These are phyloP conservation scores for Cercospora sp. DNA, from an alignment of 2,329 filamentous ascomycete genomes.

Conservation along the genomic window DNA sequence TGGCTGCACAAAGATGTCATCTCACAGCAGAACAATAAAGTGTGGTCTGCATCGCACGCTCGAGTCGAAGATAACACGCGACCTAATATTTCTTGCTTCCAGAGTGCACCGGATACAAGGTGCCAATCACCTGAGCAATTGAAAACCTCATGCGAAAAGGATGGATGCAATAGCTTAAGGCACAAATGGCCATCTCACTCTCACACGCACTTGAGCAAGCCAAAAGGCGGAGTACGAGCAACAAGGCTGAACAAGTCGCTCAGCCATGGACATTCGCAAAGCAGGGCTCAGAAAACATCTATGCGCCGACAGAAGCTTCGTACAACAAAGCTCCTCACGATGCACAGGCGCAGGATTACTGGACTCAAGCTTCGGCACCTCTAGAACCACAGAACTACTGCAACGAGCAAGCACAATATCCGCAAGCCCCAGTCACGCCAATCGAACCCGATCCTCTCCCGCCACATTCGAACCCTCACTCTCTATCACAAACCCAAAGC, in stretches of 20 bases:
- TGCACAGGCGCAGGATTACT: neutral
- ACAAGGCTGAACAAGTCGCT: conserved; percentile 11
- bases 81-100: neutral
- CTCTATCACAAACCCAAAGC: conserved; percentile 25
- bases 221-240: neutral
- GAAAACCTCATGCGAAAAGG: neutral
- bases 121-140: neutral
- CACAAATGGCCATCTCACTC: conserved; percentile 22
- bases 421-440: conserved; percentile 1
- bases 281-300: conserved; percentile 17
- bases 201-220: conserved; percentile 12
- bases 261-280: conserved; percentile 11
- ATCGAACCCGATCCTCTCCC: conserved; percentile 28
- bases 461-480: conserved; percentile 29
- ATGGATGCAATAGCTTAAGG: neutral
- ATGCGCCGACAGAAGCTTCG: conserved; percentile 2
- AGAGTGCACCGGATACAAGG: neutral
- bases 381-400: neutral
- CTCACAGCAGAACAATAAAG: neutral
- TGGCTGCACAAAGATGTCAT: conserved; percentile 1
- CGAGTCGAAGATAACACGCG: neutral
- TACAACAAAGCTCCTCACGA: neutral
- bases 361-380: conserved; percentile 3
- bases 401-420: neutral
- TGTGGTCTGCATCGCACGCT: neutral